Evolutionary conservation across 441 rosid species (phyloP).

Genomic region (Mallotus japonicus): DNA sequence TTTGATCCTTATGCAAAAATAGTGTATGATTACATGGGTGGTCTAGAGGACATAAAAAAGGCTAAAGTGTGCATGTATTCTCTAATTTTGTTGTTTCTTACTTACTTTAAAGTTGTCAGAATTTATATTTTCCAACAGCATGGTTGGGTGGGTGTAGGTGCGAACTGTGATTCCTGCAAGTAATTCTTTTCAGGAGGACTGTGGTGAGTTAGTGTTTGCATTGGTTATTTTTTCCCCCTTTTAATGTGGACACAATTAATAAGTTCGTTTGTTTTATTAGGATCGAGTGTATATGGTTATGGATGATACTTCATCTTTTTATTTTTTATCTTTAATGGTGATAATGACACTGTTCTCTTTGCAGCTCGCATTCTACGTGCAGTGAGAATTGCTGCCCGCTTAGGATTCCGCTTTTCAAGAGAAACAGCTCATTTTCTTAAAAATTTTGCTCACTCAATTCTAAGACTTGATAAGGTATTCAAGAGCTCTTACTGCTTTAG

Average conservation of each 20-base stretch:
- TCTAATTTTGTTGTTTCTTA: constrained; percentile 29
- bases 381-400: constrained; percentile 78
- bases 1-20: constrained; percentile 83
- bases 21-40: constrained; percentile 82
- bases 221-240: background rate
- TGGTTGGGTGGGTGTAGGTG: constrained; percentile 44
- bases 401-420: constrained; percentile 70
- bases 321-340: background rate
- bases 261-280: background rate
- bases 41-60: constrained; percentile 78
- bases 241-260: background rate
- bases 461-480: constrained; percentile 79
- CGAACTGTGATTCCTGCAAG: constrained; percentile 70
- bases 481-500: constrained; percentile 7
- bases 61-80: constrained; percentile 83
- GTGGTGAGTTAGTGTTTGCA: constrained; percentile 48
- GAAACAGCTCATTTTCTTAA: constrained; percentile 75
- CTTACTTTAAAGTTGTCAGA: constrained; percentile 16
- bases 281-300: background rate
- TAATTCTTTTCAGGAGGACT: constrained; percentile 77
- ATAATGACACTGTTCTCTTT: constrained; percentile 21
- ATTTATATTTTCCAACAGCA: constrained; percentile 25
- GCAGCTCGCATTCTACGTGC: constrained; percentile 95
- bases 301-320: background rate
- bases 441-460: constrained; percentile 46